Evolutionary conservation across 352 stramenopile genomes (phyloP), one percentile per base, ranked within the genome.

Genomic region (Pythium pyrilobum): DNA sequence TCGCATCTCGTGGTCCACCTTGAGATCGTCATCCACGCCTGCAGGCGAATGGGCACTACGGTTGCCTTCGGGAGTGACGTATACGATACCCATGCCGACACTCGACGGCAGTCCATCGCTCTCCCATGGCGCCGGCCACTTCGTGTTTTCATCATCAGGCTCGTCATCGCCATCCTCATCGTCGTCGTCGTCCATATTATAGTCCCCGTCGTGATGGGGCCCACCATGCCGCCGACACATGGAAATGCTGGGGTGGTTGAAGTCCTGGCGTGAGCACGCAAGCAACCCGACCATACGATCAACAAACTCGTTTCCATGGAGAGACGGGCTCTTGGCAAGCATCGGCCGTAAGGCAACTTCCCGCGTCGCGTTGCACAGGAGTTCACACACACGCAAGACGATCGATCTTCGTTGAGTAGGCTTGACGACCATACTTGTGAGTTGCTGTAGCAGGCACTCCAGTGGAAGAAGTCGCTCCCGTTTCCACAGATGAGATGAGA

Each of bases 31-130:
- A 13, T 81, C 75, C 2, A 45, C 33, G 5, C 44, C 62, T 0
- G 52, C 59, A 13, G 31, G 47, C 1, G 71, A 74, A 6, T 62
- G 66, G 1, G 63, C 70, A 42, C 72, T 79, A n/a, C 77, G 72
- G 23, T 77, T 77, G 13, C 77, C 82, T 32, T 87, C 77, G 0
- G 74, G 67, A 37, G 73, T 87, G 16, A 87, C 77, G 55, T 88
- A 90, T 32, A 92, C 80, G 24, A 90, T 72, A 33, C 82, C 82
- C 73, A 92, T 88, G 32, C 79, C 79, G 6, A 88, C 59, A 20
- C 79, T 76, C 3, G 76, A 88, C 1, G 77, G 71, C 20, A 84
- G 58, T 5, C 77, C 77, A 31, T 90, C 75, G 57, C 71, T 90
- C 40, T 92, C 81, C 81, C 81, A 92, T 7, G 81, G 78, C 24